Conservation (phyloP, 345 rosid species). For the Cardamine occulta region DNA sequence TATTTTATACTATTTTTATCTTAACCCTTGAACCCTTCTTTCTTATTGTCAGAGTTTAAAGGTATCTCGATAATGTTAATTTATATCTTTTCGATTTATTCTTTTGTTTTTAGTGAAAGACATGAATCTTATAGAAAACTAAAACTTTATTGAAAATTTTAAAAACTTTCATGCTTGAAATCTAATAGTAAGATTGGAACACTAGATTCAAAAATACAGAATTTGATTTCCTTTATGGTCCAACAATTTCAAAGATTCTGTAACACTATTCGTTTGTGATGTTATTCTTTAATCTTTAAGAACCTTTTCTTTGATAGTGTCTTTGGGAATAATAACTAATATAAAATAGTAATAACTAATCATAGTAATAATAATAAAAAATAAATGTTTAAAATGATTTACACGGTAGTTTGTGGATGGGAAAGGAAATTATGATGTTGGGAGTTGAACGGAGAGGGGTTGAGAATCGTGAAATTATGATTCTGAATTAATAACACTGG, state of each 20-base stretch:
- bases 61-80: constrained; percentile 11
- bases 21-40: background rate
- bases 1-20: constrained; percentile 2
- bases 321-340: background rate
- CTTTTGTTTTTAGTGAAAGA: constrained; percentile 16
- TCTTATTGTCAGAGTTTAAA: constrained; percentile 29
- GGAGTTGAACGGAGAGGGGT: constrained; percentile 22
- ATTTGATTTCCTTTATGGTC: background rate
- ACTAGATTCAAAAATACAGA: background rate
- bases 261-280: background rate
- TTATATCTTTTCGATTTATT: constrained; percentile 22
- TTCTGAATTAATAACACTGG: constrained; percentile 38
- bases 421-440: constrained; percentile 32
- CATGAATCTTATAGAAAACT: background rate
- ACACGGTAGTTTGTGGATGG: constrained; percentile 19
- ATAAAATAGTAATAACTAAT: background rate
- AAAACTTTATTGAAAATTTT: background rate
- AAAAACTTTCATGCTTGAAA: background rate
- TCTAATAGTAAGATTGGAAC: background rate
- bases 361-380: background rate
- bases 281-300: background rate
- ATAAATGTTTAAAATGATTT: background rate
- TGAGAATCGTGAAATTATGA: constrained; percentile 42
- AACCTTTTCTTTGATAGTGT: background rate
- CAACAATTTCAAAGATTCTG: background rate